These are phyloP conservation scores for Hypoxylon sp. DNA, from an alignment of 2,329 filamentous ascomycete genomes.

Conservation along the genomic window DNA sequence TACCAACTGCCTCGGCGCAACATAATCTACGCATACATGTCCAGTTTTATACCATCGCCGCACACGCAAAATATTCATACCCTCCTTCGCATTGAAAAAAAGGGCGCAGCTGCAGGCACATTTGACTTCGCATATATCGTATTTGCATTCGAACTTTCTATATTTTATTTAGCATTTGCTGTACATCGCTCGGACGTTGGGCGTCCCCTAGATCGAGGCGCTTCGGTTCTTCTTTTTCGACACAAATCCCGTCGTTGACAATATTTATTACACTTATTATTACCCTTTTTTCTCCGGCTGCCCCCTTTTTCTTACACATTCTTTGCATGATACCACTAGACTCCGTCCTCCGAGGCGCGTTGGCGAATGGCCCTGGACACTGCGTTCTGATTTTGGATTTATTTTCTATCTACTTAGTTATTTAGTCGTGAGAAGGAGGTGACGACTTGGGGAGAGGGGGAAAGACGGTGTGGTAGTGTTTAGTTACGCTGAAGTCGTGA, in stretches of 20 bases:
- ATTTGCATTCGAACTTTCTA: slow-evolving; percentile 33
- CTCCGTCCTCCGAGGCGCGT: slow-evolving; percentile 17
- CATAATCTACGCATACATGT: slow-evolving; percentile 33
- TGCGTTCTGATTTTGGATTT: slow-evolving; percentile 25
- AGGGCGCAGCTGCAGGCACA: slow-evolving; percentile 44
- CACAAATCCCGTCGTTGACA: slow-evolving; percentile 19
- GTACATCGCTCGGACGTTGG: slow-evolving; percentile 42
- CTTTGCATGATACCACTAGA: slow-evolving; percentile 48
- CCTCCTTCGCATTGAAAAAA: slow-evolving; percentile 49
- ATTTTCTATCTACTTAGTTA: slow-evolving; percentile 20
- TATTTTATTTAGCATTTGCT: slow-evolving; percentile 38
- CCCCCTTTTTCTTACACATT: slow-evolving; percentile 32
- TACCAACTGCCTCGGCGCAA: slow-evolving; percentile 35
- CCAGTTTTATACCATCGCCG: slow-evolving; percentile 23
- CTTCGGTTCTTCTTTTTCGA: slow-evolving; percentile 28
- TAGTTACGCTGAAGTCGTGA: slow-evolving; percentile 16
- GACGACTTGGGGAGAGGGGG: slow-evolving; percentile 1
- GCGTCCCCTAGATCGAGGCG: slow-evolving; percentile 24
- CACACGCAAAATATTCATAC: slow-evolving; percentile 36
- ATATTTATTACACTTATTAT: slow-evolving; percentile 20
- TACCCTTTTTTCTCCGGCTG: slow-evolving; percentile 32
- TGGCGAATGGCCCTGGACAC: slow-evolving; percentile 25
- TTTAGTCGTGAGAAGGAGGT: slow-evolving; percentile 12
- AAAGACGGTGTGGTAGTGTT: slow-evolving; percentile 1
- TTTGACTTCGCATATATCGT: slow-evolving; percentile 38